Conservation (phyloP, 106 monocot genomes). For the Gastrodia elata region DNA sequence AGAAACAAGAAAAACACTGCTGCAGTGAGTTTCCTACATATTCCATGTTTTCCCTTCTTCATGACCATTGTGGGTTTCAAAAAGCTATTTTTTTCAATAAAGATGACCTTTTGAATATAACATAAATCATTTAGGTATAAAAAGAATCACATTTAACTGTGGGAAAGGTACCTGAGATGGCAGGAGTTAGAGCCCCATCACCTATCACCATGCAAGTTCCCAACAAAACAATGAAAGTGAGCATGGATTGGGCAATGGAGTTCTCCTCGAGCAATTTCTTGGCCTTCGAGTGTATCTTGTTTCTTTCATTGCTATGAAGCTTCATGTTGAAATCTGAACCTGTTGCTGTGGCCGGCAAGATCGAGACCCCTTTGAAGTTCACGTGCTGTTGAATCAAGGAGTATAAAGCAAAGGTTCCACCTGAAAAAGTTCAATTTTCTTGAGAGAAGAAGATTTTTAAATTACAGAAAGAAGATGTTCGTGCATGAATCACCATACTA, state of each 20-base stretch:
- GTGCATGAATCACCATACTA: background rate
- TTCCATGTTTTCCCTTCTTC: too few relatives aligned
- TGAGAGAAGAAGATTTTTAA: background rate
- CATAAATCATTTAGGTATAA: background rate
- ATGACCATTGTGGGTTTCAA: background rate
- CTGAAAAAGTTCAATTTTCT: conserved; percentile 9
- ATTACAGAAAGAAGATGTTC: background rate
- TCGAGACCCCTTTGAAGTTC: conserved; percentile 30
- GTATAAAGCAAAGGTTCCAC: conserved; percentile 63
- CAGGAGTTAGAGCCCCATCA: conserved; percentile 39
- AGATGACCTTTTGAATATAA: too few relatives aligned
- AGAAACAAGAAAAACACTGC: too few relatives aligned
- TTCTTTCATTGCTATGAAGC: conserved; percentile 24
- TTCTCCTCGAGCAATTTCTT: conserved; percentile 30
- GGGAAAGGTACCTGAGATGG: conserved; percentile 27
- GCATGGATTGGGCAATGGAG: conserved; percentile 10
- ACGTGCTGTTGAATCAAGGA: conserved; percentile 44
- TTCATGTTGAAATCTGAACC: conserved; percentile 28
- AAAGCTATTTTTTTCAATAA: too few relatives aligned
- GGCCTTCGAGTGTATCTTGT: conserved; percentile 10
- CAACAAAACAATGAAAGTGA: conserved; percentile 24
- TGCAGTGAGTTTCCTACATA: too few relatives aligned
- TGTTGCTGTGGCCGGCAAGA: conserved; percentile 18
- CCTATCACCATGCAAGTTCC: conserved; percentile 46
- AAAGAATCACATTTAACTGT: background rate